Base-by-base conservation (phyloP, 2,329 filamentous ascomycete genomes). In the Xylaria sp. region DNA sequence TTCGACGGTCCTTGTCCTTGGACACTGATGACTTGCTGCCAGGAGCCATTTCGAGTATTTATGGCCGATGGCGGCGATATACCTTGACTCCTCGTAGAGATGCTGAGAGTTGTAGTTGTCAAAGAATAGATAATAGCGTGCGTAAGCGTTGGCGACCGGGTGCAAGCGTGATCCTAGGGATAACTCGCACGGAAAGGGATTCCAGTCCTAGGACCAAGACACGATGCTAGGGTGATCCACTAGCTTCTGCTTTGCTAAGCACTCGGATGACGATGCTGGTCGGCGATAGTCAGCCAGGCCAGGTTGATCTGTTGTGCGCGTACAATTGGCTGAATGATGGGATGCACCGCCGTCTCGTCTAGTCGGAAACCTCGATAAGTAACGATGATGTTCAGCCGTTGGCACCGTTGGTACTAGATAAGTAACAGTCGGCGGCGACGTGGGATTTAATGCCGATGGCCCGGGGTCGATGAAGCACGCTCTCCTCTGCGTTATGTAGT, bases 1-100 rank as follows among this genome's bases (percentile, higher is more conserved):
- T 82, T 67, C 79, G 78, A 35, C 79, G 77, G 65, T 81, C 79
- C 71, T 80, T 81, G 66, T 81, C 79, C 72, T 79, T 81, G 62
- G 75, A 67, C 61, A 73, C 66, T 38, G 74, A 72, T 21, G 70
- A 69, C 71, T 79, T 79, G 70, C 67, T 72, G 21, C 72, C 67
- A 42, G 76, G 70, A 54, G 78, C 70, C 78, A 80, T 80, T 43
- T 59, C 69, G 65, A 61, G 31, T 12, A 59, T 54, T 53, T 50
- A 65, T 42, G 59, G 57, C 63, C 40, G 62, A 68, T 62, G 65
- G 66, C 50, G 61, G 43, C 53, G 57, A 56, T 19, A 49, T 43
- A 66, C 46, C 58, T 61, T 35, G 54, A 40, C 25, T 38, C 55
- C 25, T 43, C 60, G 49, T 28, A 46, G 46, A 54, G 62, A 61